These are phyloP conservation scores for Pseudogymnoascus pannorum DNA, from an alignment of 2,329 filamentous ascomycete genomes.

Conservation along the genomic window DNA sequence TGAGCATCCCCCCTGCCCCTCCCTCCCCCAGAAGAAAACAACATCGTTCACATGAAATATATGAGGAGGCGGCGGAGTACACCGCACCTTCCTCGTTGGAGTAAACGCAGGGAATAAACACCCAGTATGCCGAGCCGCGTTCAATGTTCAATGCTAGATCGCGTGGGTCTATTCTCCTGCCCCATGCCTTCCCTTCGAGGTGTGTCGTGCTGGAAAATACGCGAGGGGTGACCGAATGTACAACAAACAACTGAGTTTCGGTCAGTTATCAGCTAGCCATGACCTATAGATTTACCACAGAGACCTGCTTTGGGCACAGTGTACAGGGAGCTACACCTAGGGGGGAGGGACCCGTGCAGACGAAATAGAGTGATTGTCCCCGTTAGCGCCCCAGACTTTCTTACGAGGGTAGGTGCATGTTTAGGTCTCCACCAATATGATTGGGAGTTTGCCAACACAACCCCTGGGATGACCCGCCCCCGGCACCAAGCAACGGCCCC, in stretches of 20 bases:
- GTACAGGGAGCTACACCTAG: background rate
- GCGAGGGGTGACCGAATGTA: background rate
- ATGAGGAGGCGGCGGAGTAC: background rate
- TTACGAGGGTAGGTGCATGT: conserved; percentile 4
- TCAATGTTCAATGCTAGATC: background rate
- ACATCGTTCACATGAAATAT: background rate
- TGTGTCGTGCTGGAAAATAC: background rate
- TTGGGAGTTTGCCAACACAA: background rate
- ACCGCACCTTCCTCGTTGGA: conserved; percentile 5
- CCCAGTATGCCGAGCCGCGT: background rate
- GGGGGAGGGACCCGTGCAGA: background rate
- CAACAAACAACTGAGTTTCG: background rate
- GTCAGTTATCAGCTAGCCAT: background rate
- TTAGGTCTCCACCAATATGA: background rate
- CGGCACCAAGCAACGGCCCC: background rate
- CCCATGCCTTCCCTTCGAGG: background rate
- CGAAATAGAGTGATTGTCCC: conserved; percentile 29
- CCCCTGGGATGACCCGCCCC: background rate
- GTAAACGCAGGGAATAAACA: background rate
- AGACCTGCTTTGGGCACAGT: background rate
- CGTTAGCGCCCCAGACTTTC: background rate
- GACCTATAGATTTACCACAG: background rate
- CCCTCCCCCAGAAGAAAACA: background rate
- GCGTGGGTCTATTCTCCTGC: background rate
- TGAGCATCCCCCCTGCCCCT: no score